Percentiles rank a stretch among this genome's conserved stretches.
Conservation (phyloP, 306 rosid genomes). For the Lathyrus tuberosus region DNA sequence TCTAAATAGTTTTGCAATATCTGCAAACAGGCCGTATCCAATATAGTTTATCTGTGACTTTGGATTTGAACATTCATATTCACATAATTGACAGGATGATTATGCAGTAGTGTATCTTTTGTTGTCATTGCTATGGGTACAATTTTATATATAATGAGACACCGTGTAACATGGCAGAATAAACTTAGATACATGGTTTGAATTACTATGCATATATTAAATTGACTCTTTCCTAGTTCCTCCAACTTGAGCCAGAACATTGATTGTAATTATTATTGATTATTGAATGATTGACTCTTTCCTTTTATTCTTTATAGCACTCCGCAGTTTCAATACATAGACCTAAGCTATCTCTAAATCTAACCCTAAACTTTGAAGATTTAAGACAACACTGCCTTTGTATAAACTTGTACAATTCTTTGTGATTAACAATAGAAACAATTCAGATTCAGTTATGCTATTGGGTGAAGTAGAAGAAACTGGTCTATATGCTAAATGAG, state of each 20-base stretch:
- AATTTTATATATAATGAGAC: too few species aligned
- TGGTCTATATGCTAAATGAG: neutral
- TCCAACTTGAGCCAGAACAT: too few species aligned
- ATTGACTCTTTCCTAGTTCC: too few species aligned
- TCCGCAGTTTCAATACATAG: neutral
- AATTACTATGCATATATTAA: too few species aligned
- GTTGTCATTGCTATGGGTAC: too few species aligned
- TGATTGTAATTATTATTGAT: neutral
- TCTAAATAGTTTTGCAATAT: conserved; percentile 21
- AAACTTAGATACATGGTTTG: too few species aligned
- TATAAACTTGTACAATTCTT: neutral
- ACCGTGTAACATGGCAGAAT: neutral
- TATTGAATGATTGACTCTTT: neutral
- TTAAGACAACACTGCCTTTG: neutral
- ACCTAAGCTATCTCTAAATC: neutral
- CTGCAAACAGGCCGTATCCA: neutral
- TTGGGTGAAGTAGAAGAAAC: neutral
- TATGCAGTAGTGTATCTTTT: conserved; percentile 15
- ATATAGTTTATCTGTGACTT: too few species aligned
- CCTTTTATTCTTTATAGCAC: neutral
- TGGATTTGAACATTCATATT: conserved; percentile 2
- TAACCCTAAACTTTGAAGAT: neutral
- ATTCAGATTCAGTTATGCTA: neutral
- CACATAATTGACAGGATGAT: neutral
- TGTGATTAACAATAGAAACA: neutral